A percentile compares a stretch with the other conserved stretches of the same genome.
Evolutionary conservation across 1,139 yeast genomes (phyloP).

Genomic region (Pichia sp.): DNA sequence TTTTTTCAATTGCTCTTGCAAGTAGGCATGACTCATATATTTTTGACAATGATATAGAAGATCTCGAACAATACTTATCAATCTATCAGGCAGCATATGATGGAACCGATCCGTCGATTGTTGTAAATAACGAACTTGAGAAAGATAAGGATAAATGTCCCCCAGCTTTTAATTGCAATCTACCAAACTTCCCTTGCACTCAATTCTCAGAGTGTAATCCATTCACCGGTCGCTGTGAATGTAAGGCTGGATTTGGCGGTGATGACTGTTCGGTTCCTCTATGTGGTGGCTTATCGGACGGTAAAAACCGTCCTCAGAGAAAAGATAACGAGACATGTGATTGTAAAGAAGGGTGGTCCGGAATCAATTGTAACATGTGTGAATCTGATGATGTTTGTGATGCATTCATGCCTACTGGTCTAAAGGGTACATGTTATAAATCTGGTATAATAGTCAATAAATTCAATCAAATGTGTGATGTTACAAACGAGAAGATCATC

Average conservation of each 20-base stretch:
- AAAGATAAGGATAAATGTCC: constrained; percentile 46
- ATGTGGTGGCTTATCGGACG: constrained; percentile 73
- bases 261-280: constrained; percentile 83
- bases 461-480: constrained; percentile 89
- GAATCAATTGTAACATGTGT: constrained; percentile 89
- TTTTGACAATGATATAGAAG: neutral
- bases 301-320: constrained; percentile 61
- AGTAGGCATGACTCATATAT: neutral
- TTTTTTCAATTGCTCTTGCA: neutral
- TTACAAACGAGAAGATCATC: constrained; percentile 79
- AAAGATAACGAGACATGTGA: constrained; percentile 47
- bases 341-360: constrained; percentile 85
- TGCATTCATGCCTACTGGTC: constrained; percentile 79
- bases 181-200: constrained; percentile 83
- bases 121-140: neutral
- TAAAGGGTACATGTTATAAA: constrained; percentile 81
- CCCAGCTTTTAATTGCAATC: constrained; percentile 88
- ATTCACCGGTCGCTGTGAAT: constrained; percentile 85
- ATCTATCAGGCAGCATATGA: neutral
- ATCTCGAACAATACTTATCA: neutral
- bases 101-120: neutral
- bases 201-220: constrained; percentile 85
- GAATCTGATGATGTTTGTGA: constrained; percentile 67
- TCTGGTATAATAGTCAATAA: constrained; percentile 80
- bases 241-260: constrained; percentile 91